A percentile compares a stretch with the other conserved stretches of the same genome.
Conservation (phyloP, 2,329 filamentous ascomycete genomes). For the Trichoderma pleuroti region DNA sequence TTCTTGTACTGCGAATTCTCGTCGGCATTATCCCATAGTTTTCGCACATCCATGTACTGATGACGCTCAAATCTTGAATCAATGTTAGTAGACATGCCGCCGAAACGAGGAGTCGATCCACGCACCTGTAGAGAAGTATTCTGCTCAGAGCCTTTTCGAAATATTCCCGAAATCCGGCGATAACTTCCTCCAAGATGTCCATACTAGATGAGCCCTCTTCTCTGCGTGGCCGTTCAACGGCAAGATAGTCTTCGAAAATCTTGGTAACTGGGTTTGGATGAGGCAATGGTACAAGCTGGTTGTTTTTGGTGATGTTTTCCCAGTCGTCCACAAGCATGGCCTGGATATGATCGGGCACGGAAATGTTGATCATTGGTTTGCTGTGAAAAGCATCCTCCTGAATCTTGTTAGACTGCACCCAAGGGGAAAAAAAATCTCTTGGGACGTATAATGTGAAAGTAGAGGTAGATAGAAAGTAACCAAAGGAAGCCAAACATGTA, state of each 20-base stretch:
- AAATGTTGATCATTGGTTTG: constrained; percentile 80
- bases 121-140: constrained; percentile 75
- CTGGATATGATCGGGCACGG: constrained; percentile 86
- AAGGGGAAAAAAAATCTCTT: not conserved
- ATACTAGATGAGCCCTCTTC: constrained; percentile 64
- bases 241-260: constrained; percentile 78
- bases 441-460: not conserved
- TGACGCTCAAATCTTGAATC: constrained; percentile 75
- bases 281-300: constrained; percentile 82
- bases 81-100: constrained; percentile 20
- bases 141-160: constrained; percentile 88
- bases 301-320: constrained; percentile 97
- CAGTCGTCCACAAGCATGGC: constrained; percentile 94
- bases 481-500: not conserved
- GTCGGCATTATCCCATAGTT: constrained; percentile 61
- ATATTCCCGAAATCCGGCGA: constrained; percentile 83
- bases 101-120: not conserved
- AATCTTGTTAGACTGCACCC: constrained; percentile 21
- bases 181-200: constrained; percentile 86
- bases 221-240: constrained; percentile 64
- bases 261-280: constrained; percentile 69
- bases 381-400: constrained; percentile 86
- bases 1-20: constrained; percentile 66
- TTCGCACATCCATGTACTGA: constrained; percentile 77
- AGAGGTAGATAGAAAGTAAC: not conserved